Evolutionary conservation across 352 stramenopile genomes (phyloP), one percentile per base, ranked within the genome.

Genomic region (Phytophthora europaea): DNA sequence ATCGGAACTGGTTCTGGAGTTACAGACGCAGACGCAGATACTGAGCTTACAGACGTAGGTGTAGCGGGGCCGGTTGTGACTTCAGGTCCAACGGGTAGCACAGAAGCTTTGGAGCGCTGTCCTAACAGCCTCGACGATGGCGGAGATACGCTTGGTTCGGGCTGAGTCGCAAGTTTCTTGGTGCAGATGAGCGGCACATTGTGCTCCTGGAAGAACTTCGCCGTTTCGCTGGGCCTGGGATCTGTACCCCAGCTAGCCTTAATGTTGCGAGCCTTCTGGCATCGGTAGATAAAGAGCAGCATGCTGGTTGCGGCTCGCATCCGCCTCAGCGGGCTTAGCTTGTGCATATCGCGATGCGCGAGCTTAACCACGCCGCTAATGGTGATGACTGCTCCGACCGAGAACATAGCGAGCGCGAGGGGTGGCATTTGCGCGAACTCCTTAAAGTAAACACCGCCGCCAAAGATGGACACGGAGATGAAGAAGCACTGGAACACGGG

Each of bases 401-500:
- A 86, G 50, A 96, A 95, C 82, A 96, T 93, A 18, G 62, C 67
- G 22, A 93, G 72, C 61, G 82, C 65, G 12, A 91, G 72, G 0
- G 65, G 61, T 12, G 67, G 45, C 82, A 96, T 92, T 36, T 62
- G 73, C 8, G 78, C 67, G 61, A 96, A 94, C 69, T 96, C 89
- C 59, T 93, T 90, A 57, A 98, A 98, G 72, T 97, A 98, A 6
- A 98, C 80, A 12, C 90, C 92, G 9, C 92, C 92, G 8, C 88
- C 91, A 45, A 97, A 87, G 54, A 98, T 94, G 22, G 85, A 93
- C n/a, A 95, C 87, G 4, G 94, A 95, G 53, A 95, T 98, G 78
- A 96, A 97, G 72, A 97, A 97, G 59, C 94, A 96, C 76, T 94
- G 87, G 67, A 96, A 95, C 3, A 94, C 83, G 0, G 90, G 90